These are phyloP conservation scores for Polyporus arcularius DNA, from an alignment of 768 basidiomycete species.

Conservation along the genomic window DNA sequence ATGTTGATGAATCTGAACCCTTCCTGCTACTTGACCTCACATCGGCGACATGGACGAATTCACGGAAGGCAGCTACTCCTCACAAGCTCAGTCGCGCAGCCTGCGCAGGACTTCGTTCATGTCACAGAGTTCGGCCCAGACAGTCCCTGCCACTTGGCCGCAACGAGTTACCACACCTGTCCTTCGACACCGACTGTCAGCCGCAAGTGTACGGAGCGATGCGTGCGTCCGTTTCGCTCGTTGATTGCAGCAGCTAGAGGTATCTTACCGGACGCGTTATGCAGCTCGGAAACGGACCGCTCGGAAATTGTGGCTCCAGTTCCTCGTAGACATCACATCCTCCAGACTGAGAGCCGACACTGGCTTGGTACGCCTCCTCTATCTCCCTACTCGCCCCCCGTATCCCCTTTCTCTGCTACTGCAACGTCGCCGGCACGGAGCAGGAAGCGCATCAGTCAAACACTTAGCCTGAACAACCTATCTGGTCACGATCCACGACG, in stretches of 20 bases:
- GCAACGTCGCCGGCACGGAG: conserved; percentile 27
- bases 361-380: conserved; percentile 56
- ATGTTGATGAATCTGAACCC: not conserved
- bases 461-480: conserved; percentile 47
- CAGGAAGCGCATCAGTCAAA: conserved; percentile 17
- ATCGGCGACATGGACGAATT: conserved; percentile 19
- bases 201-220: conserved; percentile 22
- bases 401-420: conserved; percentile 44
- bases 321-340: conserved; percentile 59
- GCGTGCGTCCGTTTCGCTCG: conserved; percentile 15
- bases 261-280: not conserved
- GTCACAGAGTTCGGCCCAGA: conserved; percentile 18
- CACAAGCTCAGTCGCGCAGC: not conserved
- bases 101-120: conserved; percentile 16
- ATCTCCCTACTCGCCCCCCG: conserved; percentile 48
- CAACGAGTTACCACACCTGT: conserved; percentile 19
- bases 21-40: not conserved
- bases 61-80: conserved; percentile 11
- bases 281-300: conserved; percentile 33
- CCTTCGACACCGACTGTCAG: conserved; percentile 17
- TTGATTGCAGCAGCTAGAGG: not conserved
- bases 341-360: conserved; percentile 60
- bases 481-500: conserved; percentile 36
- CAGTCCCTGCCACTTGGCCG: conserved; percentile 11
- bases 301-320: conserved; percentile 62